Evolutionary conservation across 768 basidiomycete species (phyloP), one percentile per base, ranked within the genome.

Genomic region (Naematelia aurantialba): DNA sequence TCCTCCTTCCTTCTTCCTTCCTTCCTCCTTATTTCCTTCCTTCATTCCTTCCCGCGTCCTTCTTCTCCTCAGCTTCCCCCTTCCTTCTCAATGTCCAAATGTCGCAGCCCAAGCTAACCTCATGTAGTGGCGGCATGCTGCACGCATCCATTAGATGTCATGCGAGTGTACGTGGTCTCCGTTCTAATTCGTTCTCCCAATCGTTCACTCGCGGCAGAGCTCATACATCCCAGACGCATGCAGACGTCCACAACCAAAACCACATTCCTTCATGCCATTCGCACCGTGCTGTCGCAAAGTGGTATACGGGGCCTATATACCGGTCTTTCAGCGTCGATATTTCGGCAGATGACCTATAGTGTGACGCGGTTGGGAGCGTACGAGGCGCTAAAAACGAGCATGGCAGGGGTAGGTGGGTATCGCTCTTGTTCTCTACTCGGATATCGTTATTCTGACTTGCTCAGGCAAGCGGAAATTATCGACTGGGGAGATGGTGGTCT

Each of bases 321-420:
- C 27, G 75, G 75, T 48, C 60, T 75, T 19, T 66, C 72, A 14
- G 75, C 73, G 2, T 69, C 69, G 1, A 65, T 76, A 24, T 67
- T 76, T 26, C 70, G 75, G 51, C 70, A 72, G 51, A 65, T 70
- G 68, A 72, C 70, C 14, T 72, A 74, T 56, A 64, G 58, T 14
- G 62, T 67, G 19, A 72, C 67, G 47, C 59, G 75, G 24, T 56
- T 76, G 47, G 75, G 73, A n/a, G 73, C 73, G 2, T 76, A 76
- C 52, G 73, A 76, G 29, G 57, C 62, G 34, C 56, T 73, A 48
- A 76, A 76, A 61, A 51, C 55, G 27, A 46, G 31, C 26, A 63
- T 70, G 67, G 65, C 69, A 0, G 50, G 67, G 17, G 46, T 56
- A 2, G 66, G 66, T 66, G 21, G 1, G 63, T 58, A 4, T 39